Evolutionary conservation across 257 asterid genomes (phyloP).

Genomic region (Cinchona pubescens): DNA sequence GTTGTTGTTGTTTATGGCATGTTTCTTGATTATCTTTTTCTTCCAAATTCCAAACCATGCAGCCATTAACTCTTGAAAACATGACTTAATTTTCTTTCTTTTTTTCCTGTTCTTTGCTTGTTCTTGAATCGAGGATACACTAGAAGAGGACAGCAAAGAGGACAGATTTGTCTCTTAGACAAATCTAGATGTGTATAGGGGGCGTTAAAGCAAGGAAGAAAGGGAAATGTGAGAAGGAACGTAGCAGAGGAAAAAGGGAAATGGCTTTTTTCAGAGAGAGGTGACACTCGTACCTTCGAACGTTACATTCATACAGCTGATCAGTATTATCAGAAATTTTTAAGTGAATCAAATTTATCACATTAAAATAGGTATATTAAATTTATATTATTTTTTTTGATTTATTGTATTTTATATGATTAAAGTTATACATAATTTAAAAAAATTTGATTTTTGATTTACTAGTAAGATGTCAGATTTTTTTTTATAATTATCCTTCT

Average conservation of each 20-base stretch:
- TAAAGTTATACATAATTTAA: too few species aligned
- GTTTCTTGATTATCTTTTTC: slow-evolving; percentile 49
- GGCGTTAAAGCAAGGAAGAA: slow-evolving; percentile 19
- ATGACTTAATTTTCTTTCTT: slow-evolving; percentile 23
- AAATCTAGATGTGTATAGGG: background rate
- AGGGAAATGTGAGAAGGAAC: slow-evolving; percentile 16
- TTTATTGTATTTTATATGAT: too few species aligned
- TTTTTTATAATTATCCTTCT: too few species aligned
- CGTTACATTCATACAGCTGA: slow-evolving; percentile 19
- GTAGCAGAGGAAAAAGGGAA: slow-evolving; percentile 35
- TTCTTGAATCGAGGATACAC: slow-evolving; percentile 4
- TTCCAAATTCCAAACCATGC: slow-evolving; percentile 77
- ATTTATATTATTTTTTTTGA: too few species aligned
- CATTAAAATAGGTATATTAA: too few species aligned
- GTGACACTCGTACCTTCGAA: slow-evolving; percentile 32
- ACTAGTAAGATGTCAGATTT: too few species aligned
- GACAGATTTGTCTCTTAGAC: too few species aligned
- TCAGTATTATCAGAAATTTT: too few species aligned
- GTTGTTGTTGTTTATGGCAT: slow-evolving; percentile 14
- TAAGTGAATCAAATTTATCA: too few species aligned
- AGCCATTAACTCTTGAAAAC: slow-evolving; percentile 64
- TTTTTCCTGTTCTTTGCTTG: background rate
- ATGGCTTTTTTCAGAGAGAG: slow-evolving; percentile 17
- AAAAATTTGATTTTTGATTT: too few species aligned
- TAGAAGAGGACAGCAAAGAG: slow-evolving; percentile 11